Evolutionary conservation across 176 grass and related monocot species (phyloP), one percentile per base, ranked within the genome.

Genomic region (Bolboschoenus planiculmis): DNA sequence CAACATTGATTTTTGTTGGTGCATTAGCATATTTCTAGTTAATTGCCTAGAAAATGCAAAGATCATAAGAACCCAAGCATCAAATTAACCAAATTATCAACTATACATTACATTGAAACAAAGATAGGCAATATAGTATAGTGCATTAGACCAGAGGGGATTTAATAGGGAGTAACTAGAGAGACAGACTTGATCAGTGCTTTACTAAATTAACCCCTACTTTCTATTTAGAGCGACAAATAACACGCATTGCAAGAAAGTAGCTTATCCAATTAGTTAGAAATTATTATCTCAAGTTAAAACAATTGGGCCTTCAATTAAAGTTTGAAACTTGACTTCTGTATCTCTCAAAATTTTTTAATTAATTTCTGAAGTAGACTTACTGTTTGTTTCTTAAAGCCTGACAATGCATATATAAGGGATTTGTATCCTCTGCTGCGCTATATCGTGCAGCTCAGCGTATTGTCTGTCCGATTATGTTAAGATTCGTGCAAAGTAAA

Each of bases 301-400:
- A 20, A 46, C 16, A 56, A 43, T 79, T 55, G 6, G 20, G 62
- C 14, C 36, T 81, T 64, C 24, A 9, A 62, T 54, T n/a, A 11
- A 63, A 55, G n/a, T 47, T 29, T 31, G 18, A n/a, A 18, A 42
- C 23, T 34, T 51, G n/a, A 73, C 18, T 35, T 34, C 35, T 11
- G 23, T 7, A 51, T 39, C 13, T 29, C 29, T 16, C 29, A 5
- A 0, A 74, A 37, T 62, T 33, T 34, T 13, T 40, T 68, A 40
- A 7, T 56, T 48, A 26, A 46, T 18, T 5, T 44, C 35, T 37
- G 33, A 13, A 39, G n/a, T n/a, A 23, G 7, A 86, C 78, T 71
- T 55, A 37, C 84, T 85, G 86, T 90, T n/a, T 68, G 90, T 94
- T 91, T 62, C 39, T 46, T 83, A 85, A 86, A 81, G 90, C 88